Evolutionary conservation across 306 rosid species (phyloP).

Genomic region (Acacia crassicarpa): DNA sequence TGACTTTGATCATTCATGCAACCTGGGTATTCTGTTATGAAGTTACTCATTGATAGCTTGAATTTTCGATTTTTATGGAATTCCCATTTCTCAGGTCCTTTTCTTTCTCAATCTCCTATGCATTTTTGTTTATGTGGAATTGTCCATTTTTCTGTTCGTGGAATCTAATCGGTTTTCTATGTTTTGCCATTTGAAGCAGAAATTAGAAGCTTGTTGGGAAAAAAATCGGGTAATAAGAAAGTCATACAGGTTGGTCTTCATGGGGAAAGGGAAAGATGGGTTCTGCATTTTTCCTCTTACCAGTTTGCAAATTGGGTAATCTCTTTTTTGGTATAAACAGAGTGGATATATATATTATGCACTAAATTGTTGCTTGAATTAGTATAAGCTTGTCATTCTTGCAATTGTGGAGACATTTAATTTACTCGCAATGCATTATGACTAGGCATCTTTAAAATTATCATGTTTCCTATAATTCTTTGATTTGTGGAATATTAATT

Average conservation of each 20-base stretch:
- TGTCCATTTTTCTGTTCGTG: constrained; percentile 5
- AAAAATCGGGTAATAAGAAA: constrained; percentile 12
- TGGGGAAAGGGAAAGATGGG: constrained; percentile 58
- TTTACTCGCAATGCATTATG: neutral
- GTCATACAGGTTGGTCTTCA: constrained; percentile 28
- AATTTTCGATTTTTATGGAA: constrained; percentile 41
- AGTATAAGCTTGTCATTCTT: constrained; percentile 7
- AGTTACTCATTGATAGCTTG: constrained; percentile 40
- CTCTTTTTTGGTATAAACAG: neutral
- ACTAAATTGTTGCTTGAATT: neutral
- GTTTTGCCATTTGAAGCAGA: constrained; percentile 35
- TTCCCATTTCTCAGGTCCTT: constrained; percentile 39
- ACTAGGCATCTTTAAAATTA: neutral
- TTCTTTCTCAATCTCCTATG: neutral
- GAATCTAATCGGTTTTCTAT: neutral
- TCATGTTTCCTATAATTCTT: neutral
- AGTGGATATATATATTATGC: neutral
- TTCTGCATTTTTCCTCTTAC: constrained; percentile 76
- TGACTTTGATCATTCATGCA: neutral
- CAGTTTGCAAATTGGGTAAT: constrained; percentile 85
- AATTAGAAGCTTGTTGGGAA: constrained; percentile 36
- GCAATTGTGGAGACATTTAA: neutral
- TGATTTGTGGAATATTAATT: neutral
- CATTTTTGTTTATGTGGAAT: neutral
- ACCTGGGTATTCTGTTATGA: constrained; percentile 38